Conservation (phyloP, 768 basidiomycete genomes). For the Exidia glandulosa region DNA sequence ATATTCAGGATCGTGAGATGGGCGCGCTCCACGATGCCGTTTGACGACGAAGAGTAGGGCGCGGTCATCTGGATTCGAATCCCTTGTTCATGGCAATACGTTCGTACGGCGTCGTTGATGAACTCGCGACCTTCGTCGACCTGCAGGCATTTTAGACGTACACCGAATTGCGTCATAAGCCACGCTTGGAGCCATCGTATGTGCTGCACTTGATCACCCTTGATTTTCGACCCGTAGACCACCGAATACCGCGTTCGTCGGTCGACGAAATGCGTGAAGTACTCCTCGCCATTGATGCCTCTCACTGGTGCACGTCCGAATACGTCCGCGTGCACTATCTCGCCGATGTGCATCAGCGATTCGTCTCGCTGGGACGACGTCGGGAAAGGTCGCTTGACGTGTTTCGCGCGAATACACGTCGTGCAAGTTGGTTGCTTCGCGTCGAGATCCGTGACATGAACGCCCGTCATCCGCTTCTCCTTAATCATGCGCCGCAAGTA, state of each 20-base stretch:
- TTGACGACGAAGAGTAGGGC: slow-evolving; percentile 25
- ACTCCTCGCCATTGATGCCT: not conserved
- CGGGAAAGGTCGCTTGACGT: not conserved
- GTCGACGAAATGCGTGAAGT: slow-evolving; percentile 8
- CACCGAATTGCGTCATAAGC: slow-evolving; percentile 4
- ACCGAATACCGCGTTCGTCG: slow-evolving; percentile 3
- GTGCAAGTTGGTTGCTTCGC: not conserved
- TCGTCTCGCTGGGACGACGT: not conserved
- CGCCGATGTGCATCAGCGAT: not conserved
- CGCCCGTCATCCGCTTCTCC: not conserved
- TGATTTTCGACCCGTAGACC: not conserved
- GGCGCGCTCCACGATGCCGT: slow-evolving; percentile 24
- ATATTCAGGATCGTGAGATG: slow-evolving; percentile 24
- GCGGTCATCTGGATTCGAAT: slow-evolving; percentile 14
- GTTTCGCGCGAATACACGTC: not conserved
- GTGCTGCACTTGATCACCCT: not conserved
- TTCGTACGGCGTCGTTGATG: slow-evolving; percentile 3
- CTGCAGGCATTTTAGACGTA: slow-evolving; percentile 5
- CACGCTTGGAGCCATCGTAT: slow-evolving; percentile 4
- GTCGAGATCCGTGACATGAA: not conserved
- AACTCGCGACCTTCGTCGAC: slow-evolving; percentile 18
- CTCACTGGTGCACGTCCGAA: slow-evolving; percentile 1
- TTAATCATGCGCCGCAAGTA: not conserved
- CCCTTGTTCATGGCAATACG: slow-evolving; percentile 10
- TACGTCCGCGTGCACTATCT: slow-evolving; percentile 3